Evolutionary conservation across 2,329 filamentous ascomycete species (phyloP), one percentile per base, ranked within the genome.

Genomic region (Diaporthe destruens): DNA sequence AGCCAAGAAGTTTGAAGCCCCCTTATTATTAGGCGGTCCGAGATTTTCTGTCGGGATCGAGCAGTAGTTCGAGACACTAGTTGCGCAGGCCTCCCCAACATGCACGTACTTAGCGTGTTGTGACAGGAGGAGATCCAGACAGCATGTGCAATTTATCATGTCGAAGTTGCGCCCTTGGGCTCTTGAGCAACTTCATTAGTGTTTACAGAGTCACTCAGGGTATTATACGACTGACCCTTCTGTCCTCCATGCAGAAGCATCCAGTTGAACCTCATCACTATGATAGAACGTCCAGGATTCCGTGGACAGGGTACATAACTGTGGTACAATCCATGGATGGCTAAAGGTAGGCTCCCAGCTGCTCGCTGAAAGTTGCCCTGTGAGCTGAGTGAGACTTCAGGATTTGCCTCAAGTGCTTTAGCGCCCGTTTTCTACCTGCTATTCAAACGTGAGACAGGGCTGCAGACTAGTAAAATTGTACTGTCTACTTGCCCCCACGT

Each of bases 1-100:
- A 51, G 61, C 61, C n/a, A 65, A 65, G 44, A 23, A 2, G 18
- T 36, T 51, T 51, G 36, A 32, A 51, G 51, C 29, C 29, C 29
- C 29, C 61, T 65, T 65, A 36, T 65, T 65, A 36, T 44, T 20
- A 65, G 51, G 42, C 61, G 29, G 29, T 51, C 61, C 44, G 44
- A 51, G 44, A 65, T 51, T 65, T 51, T 65, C 57, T 25, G 29
- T 23, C 61, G 61, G 59, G 59, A 63, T 63, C 23, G 25, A 32
- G 42, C 57, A 65, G 29, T 65, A 65, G 61, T 36, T n/a, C 20
- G 34, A 25, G 12, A 34, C 39, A 47, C 57, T 63, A 63, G n/a
- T 6, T 8, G 14, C 39, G 42, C 5, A 20, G 18, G 11, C 44
- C 59, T 36, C 34, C 34, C 42, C 59, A 63, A 51, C 44, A 51